Evolutionary conservation across 306 rosid genomes (phyloP).

Genomic region (Castanea crenata): DNA sequence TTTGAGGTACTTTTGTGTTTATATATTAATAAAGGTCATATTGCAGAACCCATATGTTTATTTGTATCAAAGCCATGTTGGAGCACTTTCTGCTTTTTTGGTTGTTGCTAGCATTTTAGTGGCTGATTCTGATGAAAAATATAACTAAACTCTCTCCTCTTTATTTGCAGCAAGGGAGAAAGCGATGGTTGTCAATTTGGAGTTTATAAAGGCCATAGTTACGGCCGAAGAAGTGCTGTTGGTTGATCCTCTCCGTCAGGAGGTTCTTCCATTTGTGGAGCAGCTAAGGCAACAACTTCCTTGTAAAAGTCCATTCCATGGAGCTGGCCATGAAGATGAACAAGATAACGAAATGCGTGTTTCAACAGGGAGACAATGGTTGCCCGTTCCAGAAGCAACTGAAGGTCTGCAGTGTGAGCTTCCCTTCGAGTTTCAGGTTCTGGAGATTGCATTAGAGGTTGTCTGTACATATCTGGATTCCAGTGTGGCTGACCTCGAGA

Average conservation of each 20-base stretch:
- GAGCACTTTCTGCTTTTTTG: background rate
- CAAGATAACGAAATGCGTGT: slow-evolving; percentile 56
- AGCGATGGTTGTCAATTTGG: slow-evolving; percentile 98
- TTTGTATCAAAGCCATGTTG: background rate
- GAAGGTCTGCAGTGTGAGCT: slow-evolving; percentile 82
- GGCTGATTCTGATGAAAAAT: background rate
- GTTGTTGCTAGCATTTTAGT: background rate
- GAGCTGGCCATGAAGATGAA: slow-evolving; percentile 40
- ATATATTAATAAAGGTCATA: background rate
- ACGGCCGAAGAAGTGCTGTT: slow-evolving; percentile 90
- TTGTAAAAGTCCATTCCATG: slow-evolving; percentile 17
- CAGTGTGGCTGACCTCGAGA: slow-evolving; percentile 84
- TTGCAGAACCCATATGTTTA: background rate
- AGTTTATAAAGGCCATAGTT: slow-evolving; percentile 78
- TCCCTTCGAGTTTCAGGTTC: slow-evolving; percentile 95
- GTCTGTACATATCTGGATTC: slow-evolving; percentile 80
- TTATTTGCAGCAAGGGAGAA: slow-evolving; percentile 68
- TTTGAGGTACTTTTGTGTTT: background rate
- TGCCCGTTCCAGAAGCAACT: slow-evolving; percentile 55
- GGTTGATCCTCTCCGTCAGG: slow-evolving; percentile 81
- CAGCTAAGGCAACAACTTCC: slow-evolving; percentile 83
- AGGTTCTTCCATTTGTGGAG: slow-evolving; percentile 94
- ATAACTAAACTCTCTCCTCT: background rate
- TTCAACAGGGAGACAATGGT: slow-evolving; percentile 46
- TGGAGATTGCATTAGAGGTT: slow-evolving; percentile 91